Evolutionary conservation across 2,329 filamentous ascomycete species (phyloP).

Genomic region (Didymella keratinophila): DNA sequence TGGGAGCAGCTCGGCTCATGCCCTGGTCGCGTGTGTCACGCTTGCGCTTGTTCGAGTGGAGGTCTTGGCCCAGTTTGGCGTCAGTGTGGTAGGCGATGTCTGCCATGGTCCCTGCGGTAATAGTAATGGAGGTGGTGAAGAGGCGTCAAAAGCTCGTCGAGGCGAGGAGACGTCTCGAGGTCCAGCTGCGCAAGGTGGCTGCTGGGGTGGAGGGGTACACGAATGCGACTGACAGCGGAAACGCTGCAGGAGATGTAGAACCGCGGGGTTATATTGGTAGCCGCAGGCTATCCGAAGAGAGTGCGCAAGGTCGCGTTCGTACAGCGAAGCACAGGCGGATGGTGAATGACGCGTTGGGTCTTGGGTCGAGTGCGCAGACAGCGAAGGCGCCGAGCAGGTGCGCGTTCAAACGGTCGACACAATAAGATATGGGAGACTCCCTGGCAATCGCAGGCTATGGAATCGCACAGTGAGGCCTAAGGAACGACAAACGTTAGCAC

Average conservation of each 20-base stretch:
- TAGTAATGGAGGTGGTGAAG: slow-evolving; percentile 12
- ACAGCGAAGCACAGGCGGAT: slow-evolving; percentile 18
- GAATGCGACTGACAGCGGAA: slow-evolving; percentile 26
- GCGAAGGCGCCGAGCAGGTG: slow-evolving; percentile 23
- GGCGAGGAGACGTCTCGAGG: background rate
- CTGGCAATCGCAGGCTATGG: slow-evolving; percentile 40
- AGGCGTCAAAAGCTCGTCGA: slow-evolving; percentile 1
- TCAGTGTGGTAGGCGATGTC: slow-evolving; percentile 51
- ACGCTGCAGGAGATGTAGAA: slow-evolving; percentile 25
- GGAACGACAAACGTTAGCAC: slow-evolving; percentile 49
- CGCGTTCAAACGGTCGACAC: slow-evolving; percentile 29
- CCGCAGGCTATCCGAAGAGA: slow-evolving; percentile 27
- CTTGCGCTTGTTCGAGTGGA: slow-evolving; percentile 56
- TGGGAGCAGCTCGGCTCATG: slow-evolving; percentile 48
- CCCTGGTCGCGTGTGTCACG: slow-evolving; percentile 56
- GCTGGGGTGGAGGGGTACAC: slow-evolving; percentile 10
- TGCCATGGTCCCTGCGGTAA: slow-evolving; percentile 36
- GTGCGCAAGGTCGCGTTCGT: slow-evolving; percentile 19
- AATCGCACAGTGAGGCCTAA: slow-evolving; percentile 39
- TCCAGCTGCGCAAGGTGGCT: background rate
- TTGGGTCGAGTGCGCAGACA: slow-evolving; percentile 37
- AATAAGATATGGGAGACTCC: background rate
- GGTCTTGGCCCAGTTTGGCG: slow-evolving; percentile 45
- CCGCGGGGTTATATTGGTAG: slow-evolving; percentile 29
- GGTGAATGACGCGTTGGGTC: slow-evolving; percentile 32